These are phyloP conservation scores for Platismatia glauca DNA, from an alignment of 495 filamentous ascomycete species.

Conservation along the genomic window DNA sequence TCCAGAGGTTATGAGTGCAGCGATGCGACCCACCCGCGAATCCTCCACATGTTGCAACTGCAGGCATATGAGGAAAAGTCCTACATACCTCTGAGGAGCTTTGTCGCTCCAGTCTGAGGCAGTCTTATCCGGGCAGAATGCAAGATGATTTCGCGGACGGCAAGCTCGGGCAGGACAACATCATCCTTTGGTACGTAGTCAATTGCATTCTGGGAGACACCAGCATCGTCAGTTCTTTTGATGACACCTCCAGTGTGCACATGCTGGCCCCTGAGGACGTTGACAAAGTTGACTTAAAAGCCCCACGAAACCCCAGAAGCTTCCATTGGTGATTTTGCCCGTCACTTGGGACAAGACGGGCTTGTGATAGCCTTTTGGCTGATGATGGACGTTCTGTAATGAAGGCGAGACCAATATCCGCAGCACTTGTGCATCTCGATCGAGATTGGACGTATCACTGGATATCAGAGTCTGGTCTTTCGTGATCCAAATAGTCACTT, in stretches of 20 bases:
- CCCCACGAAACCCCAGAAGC: slow-evolving; percentile 43
- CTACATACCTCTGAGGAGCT: slow-evolving; percentile 36
- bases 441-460: slow-evolving; percentile 43
- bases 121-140: slow-evolving; percentile 44
- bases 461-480: slow-evolving; percentile 31
- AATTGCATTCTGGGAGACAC: slow-evolving; percentile 42
- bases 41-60: slow-evolving; percentile 37
- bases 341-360: slow-evolving; percentile 43
- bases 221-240: slow-evolving; percentile 40
- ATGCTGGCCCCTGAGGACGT: slow-evolving; percentile 45
- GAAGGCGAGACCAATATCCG: slow-evolving; percentile 44
- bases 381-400: slow-evolving; percentile 37
- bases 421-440: slow-evolving; percentile 38
- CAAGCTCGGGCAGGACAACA: slow-evolving; percentile 40
- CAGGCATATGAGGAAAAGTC: slow-evolving; percentile 37
- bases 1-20: slow-evolving; percentile 41
- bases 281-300: slow-evolving; percentile 45
- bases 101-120: slow-evolving; percentile 33
- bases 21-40: slow-evolving; percentile 36
- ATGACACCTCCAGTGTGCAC: slow-evolving; percentile 35
- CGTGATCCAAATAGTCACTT: slow-evolving; percentile 27
- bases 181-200: slow-evolving; percentile 49
- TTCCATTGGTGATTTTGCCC: slow-evolving; percentile 41
- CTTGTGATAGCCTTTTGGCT: slow-evolving; percentile 33
- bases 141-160: slow-evolving; percentile 45